A percentile compares a stretch with the other conserved stretches of the same genome.
These are phyloP conservation scores for Claviceps purpurea DNA, from an alignment of 2,329 filamentous ascomycete species.

Conservation along the genomic window DNA sequence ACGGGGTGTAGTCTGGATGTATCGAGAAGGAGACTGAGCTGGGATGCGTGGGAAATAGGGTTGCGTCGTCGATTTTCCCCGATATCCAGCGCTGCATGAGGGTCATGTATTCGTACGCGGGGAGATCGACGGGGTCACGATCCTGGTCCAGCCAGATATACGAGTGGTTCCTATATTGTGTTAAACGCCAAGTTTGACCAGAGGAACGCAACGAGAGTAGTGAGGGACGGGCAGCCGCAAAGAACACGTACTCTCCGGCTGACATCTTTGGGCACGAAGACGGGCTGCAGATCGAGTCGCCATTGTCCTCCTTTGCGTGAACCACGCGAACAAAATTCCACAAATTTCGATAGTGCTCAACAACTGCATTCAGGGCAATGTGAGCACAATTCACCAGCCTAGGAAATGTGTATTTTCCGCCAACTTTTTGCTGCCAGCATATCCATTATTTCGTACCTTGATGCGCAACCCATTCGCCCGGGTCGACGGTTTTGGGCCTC, in stretches of 20 bases:
- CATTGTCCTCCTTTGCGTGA: constrained; percentile 70
- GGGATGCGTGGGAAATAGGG: constrained; percentile 74
- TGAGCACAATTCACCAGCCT: background rate
- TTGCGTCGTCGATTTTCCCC: constrained; percentile 74
- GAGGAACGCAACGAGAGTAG: background rate
- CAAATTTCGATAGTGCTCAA: constrained; percentile 81
- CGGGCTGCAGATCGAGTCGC: constrained; percentile 68
- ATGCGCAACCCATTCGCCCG: constrained; percentile 91
- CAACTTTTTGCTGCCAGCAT: background rate
- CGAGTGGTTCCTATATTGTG: constrained; percentile 55
- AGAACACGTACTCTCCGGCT: constrained; percentile 55
- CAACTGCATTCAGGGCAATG: constrained; percentile 39
- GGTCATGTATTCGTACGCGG: constrained; percentile 79
- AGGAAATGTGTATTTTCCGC: background rate
- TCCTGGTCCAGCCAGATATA: constrained; percentile 78
- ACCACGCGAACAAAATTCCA: constrained; percentile 83
- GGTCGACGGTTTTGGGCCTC: constrained; percentile 86
- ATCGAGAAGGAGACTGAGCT: constrained; percentile 47
- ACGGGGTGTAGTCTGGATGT: constrained; percentile 35
- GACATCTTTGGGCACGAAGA: constrained; percentile 83
- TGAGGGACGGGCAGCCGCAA: background rate
- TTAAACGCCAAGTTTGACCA: background rate
- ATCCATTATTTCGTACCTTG: constrained; percentile 53
- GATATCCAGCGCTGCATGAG: constrained; percentile 91
- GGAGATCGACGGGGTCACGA: constrained; percentile 71